Conservation (phyloP, 176 grass and related monocot species). For the Aegilops longissima region DNA sequence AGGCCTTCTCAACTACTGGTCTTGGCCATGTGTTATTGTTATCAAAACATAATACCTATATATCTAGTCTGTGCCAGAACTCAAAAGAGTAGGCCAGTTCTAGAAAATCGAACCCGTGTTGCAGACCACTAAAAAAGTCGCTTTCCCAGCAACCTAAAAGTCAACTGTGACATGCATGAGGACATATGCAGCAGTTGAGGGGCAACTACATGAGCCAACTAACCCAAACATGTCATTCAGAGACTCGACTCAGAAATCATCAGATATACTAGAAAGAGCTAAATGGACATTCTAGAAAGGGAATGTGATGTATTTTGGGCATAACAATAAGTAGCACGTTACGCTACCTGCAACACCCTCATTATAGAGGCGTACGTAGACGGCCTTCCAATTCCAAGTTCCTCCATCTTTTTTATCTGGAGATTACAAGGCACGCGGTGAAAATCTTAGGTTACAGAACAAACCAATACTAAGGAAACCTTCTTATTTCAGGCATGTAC, state of each 20-base stretch:
- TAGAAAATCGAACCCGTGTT: not conserved
- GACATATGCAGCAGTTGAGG: not conserved
- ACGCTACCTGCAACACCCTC: conserved; percentile 82
- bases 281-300: not conserved
- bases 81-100: not conserved
- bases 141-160: not conserved
- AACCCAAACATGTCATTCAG: not conserved
- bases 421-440: not conserved
- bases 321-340: conserved; percentile 20
- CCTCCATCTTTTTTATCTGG: conserved; percentile 95
- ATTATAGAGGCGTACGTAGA: conserved; percentile 94
- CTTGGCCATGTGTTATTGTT: not conserved
- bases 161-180: not conserved
- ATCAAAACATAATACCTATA: not conserved
- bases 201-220: not conserved
- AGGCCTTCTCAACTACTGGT: conserved; percentile 8
- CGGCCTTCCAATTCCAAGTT: conserved; percentile 98
- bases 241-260: not conserved
- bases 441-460: conserved; percentile 14
- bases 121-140: not conserved
- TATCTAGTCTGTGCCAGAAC: not conserved
- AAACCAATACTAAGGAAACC: conserved; percentile 7
- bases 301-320: conserved; percentile 11
- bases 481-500: conserved; percentile 1
- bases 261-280: not conserved